A percentile compares a stretch with the other conserved stretches of the same genome.
These are phyloP conservation scores for Boletus patriciae DNA, from an alignment of 768 basidiomycete genomes.

Conservation along the genomic window DNA sequence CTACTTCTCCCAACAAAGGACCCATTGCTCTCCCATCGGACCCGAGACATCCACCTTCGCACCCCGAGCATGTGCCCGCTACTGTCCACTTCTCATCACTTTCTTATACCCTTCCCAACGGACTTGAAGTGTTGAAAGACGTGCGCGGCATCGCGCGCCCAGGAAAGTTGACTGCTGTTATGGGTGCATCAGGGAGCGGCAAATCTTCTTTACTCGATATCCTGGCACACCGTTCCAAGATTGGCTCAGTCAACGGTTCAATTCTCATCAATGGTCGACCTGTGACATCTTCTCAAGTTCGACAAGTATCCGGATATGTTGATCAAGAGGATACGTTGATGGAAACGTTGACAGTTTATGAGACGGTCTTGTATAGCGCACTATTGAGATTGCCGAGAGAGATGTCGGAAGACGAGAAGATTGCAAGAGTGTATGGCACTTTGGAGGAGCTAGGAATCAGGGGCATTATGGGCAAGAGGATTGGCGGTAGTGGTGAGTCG, in stretches of 20 bases:
- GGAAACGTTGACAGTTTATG: slow-evolving; percentile 96
- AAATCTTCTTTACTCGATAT: slow-evolving; percentile 97
- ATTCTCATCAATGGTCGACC: slow-evolving; percentile 85
- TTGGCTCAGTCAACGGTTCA: slow-evolving; percentile 68
- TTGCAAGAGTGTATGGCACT: slow-evolving; percentile 90
- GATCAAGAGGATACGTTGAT: slow-evolving; percentile 99
- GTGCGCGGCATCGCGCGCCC: slow-evolving; percentile 85
- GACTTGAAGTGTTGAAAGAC: slow-evolving; percentile 68
- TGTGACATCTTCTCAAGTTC: slow-evolving; percentile 73
- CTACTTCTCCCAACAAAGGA: slow-evolving; percentile 44
- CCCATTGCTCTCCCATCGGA: slow-evolving; percentile 87
- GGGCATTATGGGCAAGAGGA: slow-evolving; percentile 83
- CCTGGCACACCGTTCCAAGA: slow-evolving; percentile 86
- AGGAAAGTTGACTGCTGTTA: slow-evolving; percentile 91
- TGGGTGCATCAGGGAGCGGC: slow-evolving; percentile 96
- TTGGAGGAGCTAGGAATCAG: slow-evolving; percentile 95
- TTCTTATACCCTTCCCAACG: slow-evolving; percentile 67
- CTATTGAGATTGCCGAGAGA: slow-evolving; percentile 86
- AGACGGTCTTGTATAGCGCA: slow-evolving; percentile 94
- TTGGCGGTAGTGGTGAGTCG: slow-evolving; percentile 80
- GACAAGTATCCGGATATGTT: slow-evolving; percentile 88
- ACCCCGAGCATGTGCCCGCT: slow-evolving; percentile 86
- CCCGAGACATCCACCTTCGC: slow-evolving; percentile 57
- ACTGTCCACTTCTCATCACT: slow-evolving; percentile 87
- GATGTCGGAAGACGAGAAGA: slow-evolving; percentile 96